Conservation (phyloP, 1,139 yeast genomes). For the Diutina mesorugosa region DNA sequence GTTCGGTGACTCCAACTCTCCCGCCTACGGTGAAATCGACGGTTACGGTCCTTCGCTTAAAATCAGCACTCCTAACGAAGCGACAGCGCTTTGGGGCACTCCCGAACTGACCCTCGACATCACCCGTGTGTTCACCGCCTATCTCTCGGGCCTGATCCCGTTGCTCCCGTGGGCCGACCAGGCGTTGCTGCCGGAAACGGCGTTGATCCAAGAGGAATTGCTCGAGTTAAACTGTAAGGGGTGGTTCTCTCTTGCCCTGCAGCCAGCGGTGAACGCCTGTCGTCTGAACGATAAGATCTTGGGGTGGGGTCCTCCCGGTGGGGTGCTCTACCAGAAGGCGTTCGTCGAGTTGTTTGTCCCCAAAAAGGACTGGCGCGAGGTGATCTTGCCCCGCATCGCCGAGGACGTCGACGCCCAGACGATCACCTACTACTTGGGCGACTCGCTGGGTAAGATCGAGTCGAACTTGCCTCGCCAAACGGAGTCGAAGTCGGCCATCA, state of each 20-base stretch:
- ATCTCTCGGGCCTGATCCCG: conserved; percentile 63
- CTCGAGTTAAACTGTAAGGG: conserved; percentile 65
- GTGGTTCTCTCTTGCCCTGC: conserved; percentile 84
- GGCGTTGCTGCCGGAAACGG: conserved; percentile 79
- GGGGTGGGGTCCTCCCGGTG: conserved; percentile 49
- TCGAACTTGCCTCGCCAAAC: conserved; percentile 38
- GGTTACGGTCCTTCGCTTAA: conserved; percentile 93
- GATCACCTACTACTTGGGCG: conserved; percentile 67
- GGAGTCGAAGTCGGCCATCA: conserved; percentile 54
- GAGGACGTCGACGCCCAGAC: conserved; percentile 23
- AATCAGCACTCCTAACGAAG: conserved; percentile 51
- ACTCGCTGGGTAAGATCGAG: conserved; percentile 39
- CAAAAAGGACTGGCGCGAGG: conserved; percentile 38
- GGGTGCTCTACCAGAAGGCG: conserved; percentile 8
- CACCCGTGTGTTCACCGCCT: conserved; percentile 54
- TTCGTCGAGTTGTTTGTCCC: conserved; percentile 10
- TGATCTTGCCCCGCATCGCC: conserved; percentile 40
- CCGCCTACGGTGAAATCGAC: conserved; percentile 95
- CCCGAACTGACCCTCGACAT: conserved; percentile 59
- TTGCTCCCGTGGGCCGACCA: conserved; percentile 88
- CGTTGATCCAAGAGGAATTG: conserved; percentile 82
- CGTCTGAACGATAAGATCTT: conserved; percentile 72
- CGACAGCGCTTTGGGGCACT: conserved; percentile 70
- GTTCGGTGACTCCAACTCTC: conserved; percentile 94
- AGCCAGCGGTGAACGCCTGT: conserved; percentile 80